A percentile compares a stretch with the other conserved stretches of the same genome.
Evolutionary conservation across 2,329 filamentous ascomycete species (phyloP).

Genomic region (Cytospora schulzeri): DNA sequence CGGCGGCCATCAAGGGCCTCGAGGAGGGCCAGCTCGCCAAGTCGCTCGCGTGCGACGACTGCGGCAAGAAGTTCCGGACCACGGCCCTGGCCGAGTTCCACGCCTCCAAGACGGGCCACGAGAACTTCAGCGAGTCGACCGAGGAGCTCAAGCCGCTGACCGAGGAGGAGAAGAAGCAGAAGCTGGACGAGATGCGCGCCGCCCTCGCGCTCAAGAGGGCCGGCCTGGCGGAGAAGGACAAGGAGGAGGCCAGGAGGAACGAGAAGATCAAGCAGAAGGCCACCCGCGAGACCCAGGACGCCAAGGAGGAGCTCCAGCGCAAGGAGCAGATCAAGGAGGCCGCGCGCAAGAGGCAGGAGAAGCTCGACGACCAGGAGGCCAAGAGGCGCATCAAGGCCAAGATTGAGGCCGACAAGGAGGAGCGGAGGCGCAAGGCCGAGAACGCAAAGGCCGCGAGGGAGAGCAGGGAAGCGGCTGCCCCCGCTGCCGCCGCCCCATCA

Average conservation of each 20-base stretch:
- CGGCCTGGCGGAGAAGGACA: slow-evolving; percentile 69
- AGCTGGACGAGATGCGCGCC: slow-evolving; percentile 72
- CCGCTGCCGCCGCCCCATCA: slow-evolving; percentile 44
- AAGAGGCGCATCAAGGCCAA: slow-evolving; percentile 89
- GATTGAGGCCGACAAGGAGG: slow-evolving; percentile 93
- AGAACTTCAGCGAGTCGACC: slow-evolving; percentile 89
- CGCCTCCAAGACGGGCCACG: slow-evolving; percentile 86
- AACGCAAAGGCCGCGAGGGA: slow-evolving; percentile 83
- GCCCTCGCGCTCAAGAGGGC: slow-evolving; percentile 74
- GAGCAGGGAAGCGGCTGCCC: slow-evolving; percentile 59
- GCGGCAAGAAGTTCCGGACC: slow-evolving; percentile 85
- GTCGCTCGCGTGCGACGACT: slow-evolving; percentile 92
- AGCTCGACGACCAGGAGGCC: slow-evolving; percentile 79
- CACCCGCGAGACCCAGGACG: slow-evolving; percentile 84
- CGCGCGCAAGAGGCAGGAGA: slow-evolving; percentile 82
- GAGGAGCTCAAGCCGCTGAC: slow-evolving; percentile 90
- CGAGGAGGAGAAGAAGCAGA: slow-evolving; percentile 85
- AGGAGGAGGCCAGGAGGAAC: slow-evolving; percentile 80
- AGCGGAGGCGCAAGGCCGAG: slow-evolving; percentile 82
- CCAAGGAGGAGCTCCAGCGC: slow-evolving; percentile 80
- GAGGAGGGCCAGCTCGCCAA: slow-evolving; percentile 71
- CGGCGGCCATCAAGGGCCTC: slow-evolving; percentile 52
- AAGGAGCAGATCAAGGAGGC: slow-evolving; percentile 94
- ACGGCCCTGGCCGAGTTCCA: slow-evolving; percentile 85
- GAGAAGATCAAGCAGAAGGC: slow-evolving; percentile 84